Evolutionary conservation across 108 stramenopile species (phyloP).

Genomic region (Cyclotella distinguenda): DNA sequence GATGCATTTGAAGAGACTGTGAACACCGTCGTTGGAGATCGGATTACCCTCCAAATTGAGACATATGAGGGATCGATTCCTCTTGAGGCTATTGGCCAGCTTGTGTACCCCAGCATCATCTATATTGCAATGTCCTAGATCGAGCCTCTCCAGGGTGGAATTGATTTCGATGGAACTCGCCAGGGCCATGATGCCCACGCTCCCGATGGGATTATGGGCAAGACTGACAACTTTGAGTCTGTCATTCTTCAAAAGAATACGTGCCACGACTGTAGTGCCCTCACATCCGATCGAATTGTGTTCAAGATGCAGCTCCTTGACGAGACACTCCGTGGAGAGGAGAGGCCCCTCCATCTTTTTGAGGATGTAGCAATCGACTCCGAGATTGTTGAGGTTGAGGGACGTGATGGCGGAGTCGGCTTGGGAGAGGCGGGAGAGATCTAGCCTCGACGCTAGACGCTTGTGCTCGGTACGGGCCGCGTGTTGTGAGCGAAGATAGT

Average conservation of each 20-base stretch:
- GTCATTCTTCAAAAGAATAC: conserved; percentile 16
- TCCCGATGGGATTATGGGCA: conserved; percentile 33
- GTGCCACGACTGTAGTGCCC: conserved; percentile 31
- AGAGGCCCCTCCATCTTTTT: conserved; percentile 19
- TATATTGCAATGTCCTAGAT: conserved; percentile 34
- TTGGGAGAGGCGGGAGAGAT: conserved; percentile 18
- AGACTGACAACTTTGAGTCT: conserved; percentile 29
- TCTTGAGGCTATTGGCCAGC: conserved; percentile 21
- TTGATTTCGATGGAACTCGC: conserved; percentile 33
- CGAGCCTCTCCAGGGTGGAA: conserved; percentile 16
- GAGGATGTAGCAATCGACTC: conserved; percentile 24
- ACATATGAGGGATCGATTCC: conserved; percentile 14
- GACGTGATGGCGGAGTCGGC: conserved; percentile 21
- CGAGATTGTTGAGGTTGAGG: conserved; percentile 28
- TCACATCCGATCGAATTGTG: conserved; percentile 26
- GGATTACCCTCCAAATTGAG: conserved; percentile 41
- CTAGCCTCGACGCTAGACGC: conserved; percentile 18
- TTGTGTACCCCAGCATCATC: conserved; percentile 31
- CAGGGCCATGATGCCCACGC: conserved; percentile 29
- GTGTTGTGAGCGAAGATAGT: conserved; percentile 16
- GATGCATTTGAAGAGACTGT: conserved; percentile 19
- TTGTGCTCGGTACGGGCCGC: conserved; percentile 10
- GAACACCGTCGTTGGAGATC: conserved; percentile 19
- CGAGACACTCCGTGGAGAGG: not conserved
- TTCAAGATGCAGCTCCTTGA: conserved; percentile 27